These are phyloP conservation scores for Crepidotus variabilis DNA, from an alignment of 768 basidiomycete species.

Conservation along the genomic window DNA sequence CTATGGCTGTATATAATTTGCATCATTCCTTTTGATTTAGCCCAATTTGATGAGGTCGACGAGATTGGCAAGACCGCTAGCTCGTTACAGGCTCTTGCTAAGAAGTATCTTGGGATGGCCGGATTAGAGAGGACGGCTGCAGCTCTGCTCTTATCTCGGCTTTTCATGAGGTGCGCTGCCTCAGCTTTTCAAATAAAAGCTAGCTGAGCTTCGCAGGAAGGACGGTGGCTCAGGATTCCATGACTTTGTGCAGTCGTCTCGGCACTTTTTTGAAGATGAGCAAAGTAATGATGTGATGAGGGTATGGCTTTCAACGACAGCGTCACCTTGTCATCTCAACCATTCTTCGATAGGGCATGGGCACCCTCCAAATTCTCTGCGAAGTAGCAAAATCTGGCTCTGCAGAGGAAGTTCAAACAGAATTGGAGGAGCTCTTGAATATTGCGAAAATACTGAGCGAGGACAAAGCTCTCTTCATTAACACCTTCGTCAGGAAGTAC, in stretches of 20 bases:
- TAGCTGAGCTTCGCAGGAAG: constrained; percentile 37
- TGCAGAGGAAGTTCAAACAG: constrained; percentile 43
- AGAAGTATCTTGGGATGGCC: constrained; percentile 53
- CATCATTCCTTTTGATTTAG: constrained; percentile 90
- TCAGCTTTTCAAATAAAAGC: neutral
- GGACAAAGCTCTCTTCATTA: constrained; percentile 38
- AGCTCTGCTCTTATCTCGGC: constrained; percentile 71
- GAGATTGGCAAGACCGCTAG: constrained; percentile 50
- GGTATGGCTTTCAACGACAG: constrained; percentile 31
- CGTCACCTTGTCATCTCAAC: constrained; percentile 1
- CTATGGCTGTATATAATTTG: constrained; percentile 94
- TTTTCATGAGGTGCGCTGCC: constrained; percentile 69
- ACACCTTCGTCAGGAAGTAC: constrained; percentile 68
- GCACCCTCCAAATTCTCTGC: constrained; percentile 63
- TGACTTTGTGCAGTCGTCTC: constrained; percentile 49
- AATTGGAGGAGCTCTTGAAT: constrained; percentile 39
- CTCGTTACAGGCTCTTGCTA: constrained; percentile 56
- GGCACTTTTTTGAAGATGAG: constrained; percentile 25
- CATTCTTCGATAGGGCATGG: constrained; percentile 49
- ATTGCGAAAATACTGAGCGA: constrained; percentile 41
- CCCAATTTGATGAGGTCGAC: constrained; percentile 71
- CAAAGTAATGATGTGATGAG: constrained; percentile 38
- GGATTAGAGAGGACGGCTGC: constrained; percentile 87
- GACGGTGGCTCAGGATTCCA: constrained; percentile 50
- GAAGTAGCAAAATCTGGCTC: constrained; percentile 67